A percentile compares a stretch with the other conserved stretches of the same genome.
phyloP scores from a whole-genome alignment of 192 early-diverging fungal species.

The Blastocladiella britannica region DNA sequence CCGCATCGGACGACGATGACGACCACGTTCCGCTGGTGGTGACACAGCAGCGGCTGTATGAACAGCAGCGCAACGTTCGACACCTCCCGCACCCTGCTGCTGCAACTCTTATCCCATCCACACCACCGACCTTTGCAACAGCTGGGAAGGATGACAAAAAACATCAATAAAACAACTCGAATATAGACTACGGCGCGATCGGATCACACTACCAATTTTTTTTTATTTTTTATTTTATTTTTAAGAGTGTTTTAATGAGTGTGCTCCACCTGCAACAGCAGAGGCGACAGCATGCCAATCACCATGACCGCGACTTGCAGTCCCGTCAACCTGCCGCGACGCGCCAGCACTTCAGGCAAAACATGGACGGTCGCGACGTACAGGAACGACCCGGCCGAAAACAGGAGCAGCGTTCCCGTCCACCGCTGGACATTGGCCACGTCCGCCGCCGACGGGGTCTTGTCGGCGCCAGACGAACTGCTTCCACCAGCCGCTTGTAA shows the following conservation, averaged over 20 bases:
- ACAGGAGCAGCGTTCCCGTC: constrained; percentile 66
- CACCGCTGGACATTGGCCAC: constrained; percentile 33
- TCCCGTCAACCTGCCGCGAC: constrained; percentile 9
- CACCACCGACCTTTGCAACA: too few species aligned
- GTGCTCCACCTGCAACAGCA: constrained; percentile 9
- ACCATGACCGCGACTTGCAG: constrained; percentile 21
- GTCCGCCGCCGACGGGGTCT: constrained; percentile 14
- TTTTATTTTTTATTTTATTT: too few species aligned
- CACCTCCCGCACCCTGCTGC: too few species aligned
- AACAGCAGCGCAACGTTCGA: too few species aligned
- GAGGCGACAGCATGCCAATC: constrained; percentile 27
- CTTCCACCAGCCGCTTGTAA: neutral
- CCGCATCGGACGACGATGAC: neutral
- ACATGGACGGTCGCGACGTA: constrained; percentile 83
- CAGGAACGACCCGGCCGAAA: constrained; percentile 73
- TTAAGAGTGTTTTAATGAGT: neutral
- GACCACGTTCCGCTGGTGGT: neutral
- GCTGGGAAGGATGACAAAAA: too few species aligned
- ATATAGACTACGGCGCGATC: too few species aligned
- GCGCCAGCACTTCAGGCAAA: constrained; percentile 38
- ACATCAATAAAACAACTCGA: too few species aligned
- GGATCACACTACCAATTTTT: too few species aligned
- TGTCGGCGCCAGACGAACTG: constrained; percentile 15
- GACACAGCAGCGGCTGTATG: too few species aligned
- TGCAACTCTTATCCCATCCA: too few species aligned